These are phyloP conservation scores for Handroanthus guayacan DNA, from an alignment of 257 asterid species.

Conservation along the genomic window DNA sequence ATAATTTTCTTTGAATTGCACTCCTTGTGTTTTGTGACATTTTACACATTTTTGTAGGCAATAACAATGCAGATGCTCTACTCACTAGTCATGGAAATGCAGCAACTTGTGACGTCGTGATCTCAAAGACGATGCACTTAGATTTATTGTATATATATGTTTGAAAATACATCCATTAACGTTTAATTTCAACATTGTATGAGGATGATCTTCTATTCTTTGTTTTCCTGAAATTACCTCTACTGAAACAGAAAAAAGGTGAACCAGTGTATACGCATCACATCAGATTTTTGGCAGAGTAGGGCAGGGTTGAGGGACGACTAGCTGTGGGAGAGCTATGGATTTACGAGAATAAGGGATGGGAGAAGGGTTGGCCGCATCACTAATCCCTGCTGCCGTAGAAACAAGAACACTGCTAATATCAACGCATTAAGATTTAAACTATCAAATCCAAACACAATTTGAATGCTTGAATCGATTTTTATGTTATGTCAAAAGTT, in stretches of 20 bases:
- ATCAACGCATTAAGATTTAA: too few species aligned
- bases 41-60: neutral
- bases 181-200: neutral
- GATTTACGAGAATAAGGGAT: too few species aligned
- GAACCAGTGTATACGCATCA: neutral
- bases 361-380: too few species aligned
- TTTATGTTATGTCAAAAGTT: neutral
- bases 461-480: too few species aligned
- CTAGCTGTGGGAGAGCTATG: too few species aligned
- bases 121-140: neutral
- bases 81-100: neutral
- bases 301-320: too few species aligned
- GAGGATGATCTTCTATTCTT: slow-evolving; percentile 8
- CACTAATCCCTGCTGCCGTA: too few species aligned
- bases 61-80: neutral
- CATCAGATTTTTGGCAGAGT: too few species aligned
- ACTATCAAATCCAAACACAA: too few species aligned
- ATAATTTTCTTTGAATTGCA: neutral
- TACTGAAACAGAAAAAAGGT: neutral
- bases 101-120: neutral
- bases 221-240: slow-evolving; percentile 10
- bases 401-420: too few species aligned
- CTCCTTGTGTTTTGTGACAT: neutral
- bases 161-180: neutral
- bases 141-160: neutral